These are phyloP conservation scores for Petasospora rhodanensis DNA, from an alignment of 1,139 yeast genomes.

Conservation along the genomic window DNA sequence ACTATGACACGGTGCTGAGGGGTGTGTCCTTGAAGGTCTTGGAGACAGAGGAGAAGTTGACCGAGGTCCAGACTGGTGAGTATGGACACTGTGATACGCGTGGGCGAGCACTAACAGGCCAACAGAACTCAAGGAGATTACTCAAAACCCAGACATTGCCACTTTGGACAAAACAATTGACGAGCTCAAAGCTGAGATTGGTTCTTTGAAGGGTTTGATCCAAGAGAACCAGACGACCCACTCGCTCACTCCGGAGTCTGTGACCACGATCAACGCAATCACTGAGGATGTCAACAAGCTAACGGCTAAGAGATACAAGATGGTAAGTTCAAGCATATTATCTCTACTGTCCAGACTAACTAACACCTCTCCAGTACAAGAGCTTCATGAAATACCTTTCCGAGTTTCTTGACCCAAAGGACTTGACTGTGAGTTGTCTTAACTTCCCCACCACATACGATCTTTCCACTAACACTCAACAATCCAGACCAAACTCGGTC, in stretches of 20 bases:
- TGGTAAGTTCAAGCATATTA: constrained; percentile 7
- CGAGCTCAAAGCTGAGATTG: constrained; percentile 14
- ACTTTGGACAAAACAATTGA: constrained; percentile 15
- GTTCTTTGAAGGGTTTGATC: constrained; percentile 9
- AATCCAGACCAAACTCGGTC: constrained; percentile 16
- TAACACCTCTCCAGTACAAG: constrained; percentile 10
- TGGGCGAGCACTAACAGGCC: not conserved
- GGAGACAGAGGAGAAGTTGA: constrained; percentile 1
- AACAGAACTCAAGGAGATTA: constrained; percentile 8
- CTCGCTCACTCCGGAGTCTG: constrained; percentile 9
- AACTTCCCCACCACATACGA: too few relatives aligned
- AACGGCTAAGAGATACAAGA: constrained; percentile 12
- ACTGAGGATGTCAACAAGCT: constrained; percentile 9
- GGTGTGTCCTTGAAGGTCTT: constrained; percentile 4
- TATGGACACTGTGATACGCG: not conserved
- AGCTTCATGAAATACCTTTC: constrained; percentile 16
- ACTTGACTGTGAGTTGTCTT: constrained; percentile 16
- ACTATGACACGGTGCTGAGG: constrained; percentile 6
- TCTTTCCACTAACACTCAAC: constrained; percentile 1
- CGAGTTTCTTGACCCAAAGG: constrained; percentile 21
- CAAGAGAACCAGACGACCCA: constrained; percentile 10
- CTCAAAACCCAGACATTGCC: constrained; percentile 15
- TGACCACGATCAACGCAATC: constrained; percentile 7
- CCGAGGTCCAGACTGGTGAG: constrained; percentile 10
- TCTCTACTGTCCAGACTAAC: not conserved